A percentile compares a stretch with the other conserved stretches of the same genome.
Conservation (phyloP, 805 yeast species). For the Wickerhamomyces canadensis region DNA sequence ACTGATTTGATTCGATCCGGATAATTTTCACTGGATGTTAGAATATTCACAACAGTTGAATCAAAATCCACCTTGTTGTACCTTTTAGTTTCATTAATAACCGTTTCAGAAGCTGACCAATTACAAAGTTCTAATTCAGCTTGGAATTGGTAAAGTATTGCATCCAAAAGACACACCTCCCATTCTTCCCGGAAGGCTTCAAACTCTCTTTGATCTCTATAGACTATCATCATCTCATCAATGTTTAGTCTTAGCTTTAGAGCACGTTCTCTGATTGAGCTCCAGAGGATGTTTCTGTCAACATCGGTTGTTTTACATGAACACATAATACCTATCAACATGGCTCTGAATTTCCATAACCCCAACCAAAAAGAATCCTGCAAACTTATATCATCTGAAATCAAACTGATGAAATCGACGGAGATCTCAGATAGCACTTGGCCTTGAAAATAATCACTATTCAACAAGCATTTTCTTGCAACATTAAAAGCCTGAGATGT, state of each 20-base stretch:
- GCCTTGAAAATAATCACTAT: conserved; percentile 11
- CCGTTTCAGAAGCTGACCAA: conserved; percentile 14
- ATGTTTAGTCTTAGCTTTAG: conserved; percentile 10
- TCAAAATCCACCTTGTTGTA: conserved; percentile 19
- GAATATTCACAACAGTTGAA: conserved; percentile 16
- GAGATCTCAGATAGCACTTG: conserved; percentile 19
- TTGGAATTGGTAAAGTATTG: conserved; percentile 21
- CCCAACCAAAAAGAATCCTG: conserved; percentile 14
- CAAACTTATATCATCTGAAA: conserved; percentile 24
- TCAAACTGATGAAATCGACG: conserved; percentile 14
- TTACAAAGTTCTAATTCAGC: conserved; percentile 21
- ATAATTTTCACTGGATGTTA: conserved; percentile 7
- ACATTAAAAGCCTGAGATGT: conserved; percentile 30
- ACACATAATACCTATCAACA: conserved; percentile 15
- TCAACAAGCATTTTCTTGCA: conserved; percentile 21
- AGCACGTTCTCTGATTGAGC: conserved; percentile 6
- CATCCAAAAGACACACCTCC: conserved; percentile 19
- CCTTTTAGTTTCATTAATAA: conserved; percentile 17
- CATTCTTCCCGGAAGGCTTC: conserved; percentile 11
- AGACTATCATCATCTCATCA: conserved; percentile 12
- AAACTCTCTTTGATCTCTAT: conserved; percentile 9
- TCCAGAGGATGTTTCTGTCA: conserved; percentile 7
- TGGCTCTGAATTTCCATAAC: conserved; percentile 15
- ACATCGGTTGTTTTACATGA: conserved; percentile 5
- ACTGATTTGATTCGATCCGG: conserved; percentile 16